Evolutionary conservation across 1,284 basidiomycete genomes (phyloP).

Genomic region (Exobasidium cylindrosporum): DNA sequence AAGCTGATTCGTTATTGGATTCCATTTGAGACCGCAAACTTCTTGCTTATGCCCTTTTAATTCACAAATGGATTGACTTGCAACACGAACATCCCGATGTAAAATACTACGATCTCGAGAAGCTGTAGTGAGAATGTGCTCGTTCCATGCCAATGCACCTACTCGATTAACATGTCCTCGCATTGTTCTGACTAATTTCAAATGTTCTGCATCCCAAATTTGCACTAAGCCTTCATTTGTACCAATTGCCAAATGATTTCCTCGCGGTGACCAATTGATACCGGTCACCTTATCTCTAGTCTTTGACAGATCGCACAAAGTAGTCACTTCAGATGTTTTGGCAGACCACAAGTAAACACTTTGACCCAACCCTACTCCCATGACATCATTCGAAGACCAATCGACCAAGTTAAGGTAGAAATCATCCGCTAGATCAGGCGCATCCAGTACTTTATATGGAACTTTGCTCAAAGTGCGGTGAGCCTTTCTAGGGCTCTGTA

Average conservation of each 20-base stretch:
- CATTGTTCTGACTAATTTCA: constrained; percentile 73
- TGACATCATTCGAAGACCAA: constrained; percentile 90
- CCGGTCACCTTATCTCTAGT: constrained; percentile 61
- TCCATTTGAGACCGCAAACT: constrained; percentile 95
- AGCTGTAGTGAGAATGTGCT: constrained; percentile 81
- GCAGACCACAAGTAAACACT: constrained; percentile 98
- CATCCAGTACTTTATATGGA: constrained; percentile 94
- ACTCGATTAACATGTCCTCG: constrained; percentile 83
- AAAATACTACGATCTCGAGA: constrained; percentile 86
- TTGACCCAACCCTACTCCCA: constrained; percentile 85
- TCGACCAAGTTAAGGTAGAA: constrained; percentile 98
- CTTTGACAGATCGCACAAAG: constrained; percentile 74
- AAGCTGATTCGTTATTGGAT: constrained; percentile 69
- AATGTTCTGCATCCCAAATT: constrained; percentile 87
- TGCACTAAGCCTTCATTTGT: constrained; percentile 82
- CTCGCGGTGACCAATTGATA: constrained; percentile 70
- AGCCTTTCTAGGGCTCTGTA: constrained; percentile 77
- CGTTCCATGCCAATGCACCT: constrained; percentile 91
- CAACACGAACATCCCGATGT: constrained; percentile 81
- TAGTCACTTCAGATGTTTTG: constrained; percentile 83
- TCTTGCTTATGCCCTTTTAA: constrained; percentile 86
- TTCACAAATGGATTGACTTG: constrained; percentile 70
- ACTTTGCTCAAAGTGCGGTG: constrained; percentile 85
- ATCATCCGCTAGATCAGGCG: constrained; percentile 88
- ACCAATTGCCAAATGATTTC: constrained; percentile 77